These are phyloP conservation scores for Galerina sulciceps DNA, from an alignment of 768 basidiomycete genomes.

Conservation along the genomic window DNA sequence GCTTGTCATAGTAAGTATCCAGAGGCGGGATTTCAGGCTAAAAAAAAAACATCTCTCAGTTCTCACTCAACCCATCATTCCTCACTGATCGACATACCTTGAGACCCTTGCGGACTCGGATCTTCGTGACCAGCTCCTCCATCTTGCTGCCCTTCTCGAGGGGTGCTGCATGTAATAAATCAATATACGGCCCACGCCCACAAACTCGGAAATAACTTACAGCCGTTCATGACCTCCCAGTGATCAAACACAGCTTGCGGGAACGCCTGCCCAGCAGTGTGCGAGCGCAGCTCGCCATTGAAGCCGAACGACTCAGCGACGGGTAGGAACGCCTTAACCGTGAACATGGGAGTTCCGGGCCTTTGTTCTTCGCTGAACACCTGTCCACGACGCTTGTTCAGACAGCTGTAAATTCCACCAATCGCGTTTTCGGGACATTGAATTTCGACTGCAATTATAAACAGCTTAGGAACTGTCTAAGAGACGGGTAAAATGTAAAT, in stretches of 20 bases:
- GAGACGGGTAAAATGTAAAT: conserved; percentile 20
- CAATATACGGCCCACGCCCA: not conserved
- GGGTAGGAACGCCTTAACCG: conserved; percentile 95
- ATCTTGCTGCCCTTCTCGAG: conserved; percentile 92
- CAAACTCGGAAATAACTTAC: conserved; percentile 45
- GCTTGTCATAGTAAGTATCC: conserved; percentile 94
- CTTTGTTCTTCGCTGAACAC: conserved; percentile 98
- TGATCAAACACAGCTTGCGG: conserved; percentile 95
- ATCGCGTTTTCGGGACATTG: conserved; percentile 98
- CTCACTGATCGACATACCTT: conserved; percentile 53
- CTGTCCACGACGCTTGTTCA: conserved; percentile 98
- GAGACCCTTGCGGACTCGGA: conserved; percentile 94
- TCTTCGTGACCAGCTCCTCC: conserved; percentile 78
- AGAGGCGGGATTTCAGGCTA: conserved; percentile 88
- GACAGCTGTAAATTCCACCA: conserved; percentile 92
- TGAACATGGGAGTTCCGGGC: conserved; percentile 98
- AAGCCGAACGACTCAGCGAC: conserved; percentile 95
- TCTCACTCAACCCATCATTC: not conserved
- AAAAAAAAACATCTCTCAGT: not conserved
- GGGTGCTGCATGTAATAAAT: conserved; percentile 49
- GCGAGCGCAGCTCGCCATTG: conserved; percentile 92
- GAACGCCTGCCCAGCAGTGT: conserved; percentile 97
- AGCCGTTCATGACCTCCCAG: conserved; percentile 85
- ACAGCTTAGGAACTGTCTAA: not conserved
- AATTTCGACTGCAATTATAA: conserved; percentile 74